These are phyloP conservation scores for Syzygium aqueum DNA, from an alignment of 345 rosid genomes.

Conservation along the genomic window DNA sequence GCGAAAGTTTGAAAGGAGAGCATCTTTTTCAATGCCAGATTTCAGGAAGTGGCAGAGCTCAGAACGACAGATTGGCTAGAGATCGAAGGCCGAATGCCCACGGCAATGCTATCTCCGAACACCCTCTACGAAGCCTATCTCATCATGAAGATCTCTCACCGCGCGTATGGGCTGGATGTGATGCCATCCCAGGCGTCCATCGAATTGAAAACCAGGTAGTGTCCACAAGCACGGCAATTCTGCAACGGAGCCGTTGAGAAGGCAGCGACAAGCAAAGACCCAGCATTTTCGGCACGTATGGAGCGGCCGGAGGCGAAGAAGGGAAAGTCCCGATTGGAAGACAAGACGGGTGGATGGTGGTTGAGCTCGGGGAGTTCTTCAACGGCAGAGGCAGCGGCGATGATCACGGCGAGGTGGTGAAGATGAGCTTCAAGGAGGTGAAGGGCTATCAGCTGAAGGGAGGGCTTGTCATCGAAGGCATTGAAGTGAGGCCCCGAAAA, in stretches of 20 bases:
- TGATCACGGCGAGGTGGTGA: constrained; percentile 16
- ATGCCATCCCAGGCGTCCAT: constrained; percentile 12
- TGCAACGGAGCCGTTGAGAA: not conserved
- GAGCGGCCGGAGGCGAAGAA: not conserved
- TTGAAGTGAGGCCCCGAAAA: constrained; percentile 53
- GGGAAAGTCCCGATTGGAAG: constrained; percentile 19
- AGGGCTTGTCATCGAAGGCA: constrained; percentile 62
- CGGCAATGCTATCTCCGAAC: constrained; percentile 18
- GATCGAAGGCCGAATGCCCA: constrained; percentile 21
- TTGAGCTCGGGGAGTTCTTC: constrained; percentile 65
- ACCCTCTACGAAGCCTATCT: constrained; percentile 31
- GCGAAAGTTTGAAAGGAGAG: not conserved
- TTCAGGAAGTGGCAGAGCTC: constrained; percentile 29
- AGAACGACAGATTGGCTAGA: constrained; percentile 26
- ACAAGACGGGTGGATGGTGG: constrained; percentile 76
- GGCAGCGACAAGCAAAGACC: not conserved
- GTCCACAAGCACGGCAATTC: constrained; percentile 2
- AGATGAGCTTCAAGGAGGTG: constrained; percentile 60
- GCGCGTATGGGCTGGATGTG: constrained; percentile 31
- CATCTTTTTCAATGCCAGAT: constrained; percentile 8
- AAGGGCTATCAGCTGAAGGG: constrained; percentile 69
- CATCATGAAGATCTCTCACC: constrained; percentile 7
- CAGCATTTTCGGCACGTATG: not conserved
- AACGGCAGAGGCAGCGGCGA: constrained; percentile 9
- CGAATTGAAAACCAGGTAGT: constrained; percentile 1